Conservation (phyloP, 2,329 filamentous ascomycete genomes). For the Colletotrichum siamense region DNA sequence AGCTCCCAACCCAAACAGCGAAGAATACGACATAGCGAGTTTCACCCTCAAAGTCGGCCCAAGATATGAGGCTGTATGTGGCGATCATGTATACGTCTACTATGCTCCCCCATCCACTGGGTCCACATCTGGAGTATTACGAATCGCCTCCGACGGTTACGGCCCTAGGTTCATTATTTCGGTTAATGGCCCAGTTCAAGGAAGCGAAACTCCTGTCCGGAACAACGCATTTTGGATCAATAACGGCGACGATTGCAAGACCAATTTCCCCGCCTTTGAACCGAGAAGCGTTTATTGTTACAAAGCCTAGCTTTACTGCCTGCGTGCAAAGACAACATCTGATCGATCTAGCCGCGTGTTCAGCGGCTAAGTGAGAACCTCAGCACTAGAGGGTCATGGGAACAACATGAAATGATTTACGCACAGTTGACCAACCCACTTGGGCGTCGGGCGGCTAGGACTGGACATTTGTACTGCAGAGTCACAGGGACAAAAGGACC, state of each 20-base stretch:
- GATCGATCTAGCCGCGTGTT: not conserved
- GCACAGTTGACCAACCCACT: not conserved
- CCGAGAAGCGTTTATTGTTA: not conserved
- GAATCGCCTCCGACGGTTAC: not conserved
- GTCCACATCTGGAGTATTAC: not conserved
- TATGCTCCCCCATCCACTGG: not conserved
- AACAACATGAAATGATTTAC: fast-evolving
- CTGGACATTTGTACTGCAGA: not conserved
- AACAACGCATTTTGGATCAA: not conserved
- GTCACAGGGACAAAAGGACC: not conserved
- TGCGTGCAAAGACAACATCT: fast-evolving
- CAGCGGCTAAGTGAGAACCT: not conserved
- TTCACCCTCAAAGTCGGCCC: not conserved
- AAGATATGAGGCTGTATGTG: not conserved
- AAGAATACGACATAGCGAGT: not conserved
- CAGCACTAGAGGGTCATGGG: not conserved
- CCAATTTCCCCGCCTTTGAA: fast-evolving
- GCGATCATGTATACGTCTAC: not conserved
- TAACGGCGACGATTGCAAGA: not conserved
- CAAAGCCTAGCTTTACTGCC: not conserved
- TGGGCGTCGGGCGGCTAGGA: not conserved
- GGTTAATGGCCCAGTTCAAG: not conserved
- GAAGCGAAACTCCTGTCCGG: not conserved
- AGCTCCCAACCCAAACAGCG: not conserved
- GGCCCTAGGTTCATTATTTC: not conserved